Evolutionary conservation across 2,329 filamentous ascomycete genomes (phyloP), one percentile per base, ranked within the genome.

Genomic region (Aspergillus neoniger): DNA sequence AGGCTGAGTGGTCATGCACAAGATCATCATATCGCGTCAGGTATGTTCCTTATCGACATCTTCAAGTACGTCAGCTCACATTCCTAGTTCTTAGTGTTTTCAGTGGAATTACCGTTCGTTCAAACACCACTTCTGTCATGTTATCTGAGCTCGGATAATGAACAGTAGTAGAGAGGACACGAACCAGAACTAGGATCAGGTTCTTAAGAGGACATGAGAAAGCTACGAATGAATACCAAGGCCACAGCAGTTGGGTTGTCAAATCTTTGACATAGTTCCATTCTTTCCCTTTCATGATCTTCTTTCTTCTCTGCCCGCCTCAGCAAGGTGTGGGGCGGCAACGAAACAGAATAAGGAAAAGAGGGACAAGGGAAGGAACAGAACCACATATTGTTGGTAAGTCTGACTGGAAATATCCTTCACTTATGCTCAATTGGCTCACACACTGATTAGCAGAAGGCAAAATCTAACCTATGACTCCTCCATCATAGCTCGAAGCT

Each of bases 351-450:
- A 50, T 49, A 39, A 41, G 36, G 21, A 28, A 39, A 39, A 43
- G 9, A 39, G 32, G 36, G 44, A 39, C 17, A 43, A 10, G 7
- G 10, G 17, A 44, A 47, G 38, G 47, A 21, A 43, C 21, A 36
- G 12, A 12, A 28, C 7, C 39, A 43, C 39, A 12, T 15, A 19
- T 28, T 9, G 15, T 36, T 36, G 10, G 32, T 38, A 36, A 39
- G 9, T 14, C n/a, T 38, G 28, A 39, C 25, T 30, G 10, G 28
- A 30, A 43, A n/a, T 2, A 15, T 41, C 7, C 28, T 17, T 12
- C 1, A 55, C 12, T 21, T 41, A 48, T 10, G 32, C 38, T 50
- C 63, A 61, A 7, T 65, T 58, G 43, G 62, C 57, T n/a, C 62
- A 55, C 23, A 67, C 47, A 17, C 25, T 50, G 47, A 30, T 23